Percentiles rank a stretch among this genome's conserved stretches.
phyloP scores from a whole-genome alignment of 257 asterid genomes.

The Rauvolfia tetraphylla region DNA sequence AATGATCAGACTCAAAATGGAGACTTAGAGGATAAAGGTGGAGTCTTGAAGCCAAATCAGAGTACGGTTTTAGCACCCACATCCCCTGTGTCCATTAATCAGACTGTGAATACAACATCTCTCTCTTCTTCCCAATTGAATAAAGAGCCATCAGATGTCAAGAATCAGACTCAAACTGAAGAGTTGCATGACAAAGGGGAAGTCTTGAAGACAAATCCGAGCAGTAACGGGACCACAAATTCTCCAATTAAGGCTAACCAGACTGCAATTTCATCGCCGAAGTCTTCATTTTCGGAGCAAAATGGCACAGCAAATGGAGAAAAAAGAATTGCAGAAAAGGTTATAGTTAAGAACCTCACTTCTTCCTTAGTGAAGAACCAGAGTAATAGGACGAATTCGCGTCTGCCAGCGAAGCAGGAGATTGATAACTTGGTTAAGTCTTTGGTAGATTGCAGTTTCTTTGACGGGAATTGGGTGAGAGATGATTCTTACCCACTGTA shows the following conservation, averaged over 20 bases:
- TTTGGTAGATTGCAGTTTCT: conserved; percentile 59
- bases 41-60: conserved; percentile 31
- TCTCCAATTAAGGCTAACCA: conserved; percentile 29
- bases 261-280: conserved; percentile 26
- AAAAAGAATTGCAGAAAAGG: conserved; percentile 37
- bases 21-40: conserved; percentile 20
- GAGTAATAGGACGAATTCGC: conserved; percentile 22
- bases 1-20: conserved; percentile 10
- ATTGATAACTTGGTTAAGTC: conserved; percentile 48
- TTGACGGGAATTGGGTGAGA: conserved; percentile 87
- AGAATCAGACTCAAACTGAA: conserved; percentile 34
- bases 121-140: conserved; percentile 22
- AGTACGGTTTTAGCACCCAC: conserved; percentile 1
- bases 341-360: conserved; percentile 36
- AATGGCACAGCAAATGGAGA: conserved; percentile 28
- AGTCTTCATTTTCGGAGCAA: conserved; percentile 15
- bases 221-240: conserved; percentile 20
- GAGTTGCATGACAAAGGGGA: conserved; percentile 31
- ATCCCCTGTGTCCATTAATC: conserved; percentile 3
- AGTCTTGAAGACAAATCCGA: conserved; percentile 36
- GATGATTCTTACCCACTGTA: conserved; percentile 82
- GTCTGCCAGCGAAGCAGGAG: conserved; percentile 24
- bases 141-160: conserved; percentile 16
- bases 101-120: not conserved
- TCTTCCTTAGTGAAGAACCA: conserved; percentile 42